phyloP scores from a whole-genome alignment of 1,284 basidiomycete species.

The Leucoagaricus sp. region DNA sequence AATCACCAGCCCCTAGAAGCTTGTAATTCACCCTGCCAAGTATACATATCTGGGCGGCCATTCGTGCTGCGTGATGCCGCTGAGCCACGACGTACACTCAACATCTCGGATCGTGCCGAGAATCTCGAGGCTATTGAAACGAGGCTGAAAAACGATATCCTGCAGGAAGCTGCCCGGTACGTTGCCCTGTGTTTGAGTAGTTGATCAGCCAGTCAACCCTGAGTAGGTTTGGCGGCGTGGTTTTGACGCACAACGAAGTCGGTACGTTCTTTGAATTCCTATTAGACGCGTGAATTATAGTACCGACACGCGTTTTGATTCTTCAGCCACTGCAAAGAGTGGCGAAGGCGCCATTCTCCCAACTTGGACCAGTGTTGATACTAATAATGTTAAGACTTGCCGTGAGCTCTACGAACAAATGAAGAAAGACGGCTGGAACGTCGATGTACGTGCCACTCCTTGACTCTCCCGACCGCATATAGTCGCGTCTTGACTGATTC shows the following conservation, averaged over 20 bases:
- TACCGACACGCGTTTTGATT: too few species aligned
- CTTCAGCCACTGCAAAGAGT: constrained; percentile 55
- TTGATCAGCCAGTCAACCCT: constrained; percentile 13
- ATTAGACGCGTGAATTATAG: not conserved
- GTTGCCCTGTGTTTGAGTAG: constrained; percentile 20
- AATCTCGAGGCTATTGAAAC: constrained; percentile 96
- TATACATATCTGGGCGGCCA: constrained; percentile 92
- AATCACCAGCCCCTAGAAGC: not conserved
- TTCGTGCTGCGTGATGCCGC: constrained; percentile 95
- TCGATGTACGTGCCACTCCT: constrained; percentile 71
- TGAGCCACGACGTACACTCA: constrained; percentile 80
- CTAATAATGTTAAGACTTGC: constrained; percentile 83
- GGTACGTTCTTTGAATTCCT: constrained; percentile 39
- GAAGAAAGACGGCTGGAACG: constrained; percentile 84
- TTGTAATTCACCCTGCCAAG: constrained; percentile 34
- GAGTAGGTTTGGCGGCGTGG: constrained; percentile 81
- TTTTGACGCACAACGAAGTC: constrained; percentile 93
- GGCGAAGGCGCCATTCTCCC: constrained; percentile 85
- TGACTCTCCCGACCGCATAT: not conserved
- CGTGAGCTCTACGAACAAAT: constrained; percentile 86
- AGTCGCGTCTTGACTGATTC: not conserved
- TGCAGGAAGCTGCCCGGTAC: constrained; percentile 83
- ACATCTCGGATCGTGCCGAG: constrained; percentile 89
- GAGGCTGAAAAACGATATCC: constrained; percentile 89
- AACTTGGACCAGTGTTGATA: constrained; percentile 94